These are phyloP conservation scores for Colletotrichum agaves DNA, from an alignment of 2,329 filamentous ascomycete genomes.

Conservation along the genomic window DNA sequence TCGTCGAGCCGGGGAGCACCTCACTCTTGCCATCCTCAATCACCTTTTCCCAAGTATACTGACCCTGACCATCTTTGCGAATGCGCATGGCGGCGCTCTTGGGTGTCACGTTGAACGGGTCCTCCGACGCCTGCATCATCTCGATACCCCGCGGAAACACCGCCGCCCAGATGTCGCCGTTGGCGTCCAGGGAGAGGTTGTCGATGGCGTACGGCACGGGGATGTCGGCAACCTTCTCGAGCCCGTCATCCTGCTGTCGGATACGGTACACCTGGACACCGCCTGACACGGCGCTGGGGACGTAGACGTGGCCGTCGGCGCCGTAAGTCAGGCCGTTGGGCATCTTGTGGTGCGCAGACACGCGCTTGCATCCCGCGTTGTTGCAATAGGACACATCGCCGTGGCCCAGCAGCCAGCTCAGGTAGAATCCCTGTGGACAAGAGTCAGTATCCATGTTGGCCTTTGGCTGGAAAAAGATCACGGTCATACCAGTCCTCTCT, in stretches of 20 bases:
- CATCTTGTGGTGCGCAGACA: conserved; percentile 40
- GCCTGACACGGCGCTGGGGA: conserved; percentile 43
- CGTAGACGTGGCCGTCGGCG: conserved; percentile 45
- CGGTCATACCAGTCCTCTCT: conserved; percentile 38
- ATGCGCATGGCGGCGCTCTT: conserved; percentile 41
- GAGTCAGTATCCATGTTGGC: not conserved
- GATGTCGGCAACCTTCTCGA: conserved; percentile 39
- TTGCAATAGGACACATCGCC: conserved; percentile 46
- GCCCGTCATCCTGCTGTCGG: conserved; percentile 19
- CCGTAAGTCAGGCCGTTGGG: conserved; percentile 47
- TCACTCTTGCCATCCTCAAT: conserved; percentile 43
- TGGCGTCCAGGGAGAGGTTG: conserved; percentile 42
- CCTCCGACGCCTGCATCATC: conserved; percentile 33
- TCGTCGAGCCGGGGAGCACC: conserved; percentile 42
- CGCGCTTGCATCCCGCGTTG: conserved; percentile 39
- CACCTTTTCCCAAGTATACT: conserved; percentile 42
- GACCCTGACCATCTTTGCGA: conserved; percentile 30
- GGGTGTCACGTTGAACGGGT: conserved; percentile 37
- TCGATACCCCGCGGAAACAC: conserved; percentile 39
- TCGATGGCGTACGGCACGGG: conserved; percentile 41
- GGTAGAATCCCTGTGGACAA: conserved; percentile 29
- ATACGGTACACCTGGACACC: conserved; percentile 39
- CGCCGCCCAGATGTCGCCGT: conserved; percentile 43
- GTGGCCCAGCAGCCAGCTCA: conserved; percentile 40
- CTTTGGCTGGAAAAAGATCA: no score